phyloP scores from a whole-genome alignment of 179 eudicot species.

The Patellifolia procumbens region DNA sequence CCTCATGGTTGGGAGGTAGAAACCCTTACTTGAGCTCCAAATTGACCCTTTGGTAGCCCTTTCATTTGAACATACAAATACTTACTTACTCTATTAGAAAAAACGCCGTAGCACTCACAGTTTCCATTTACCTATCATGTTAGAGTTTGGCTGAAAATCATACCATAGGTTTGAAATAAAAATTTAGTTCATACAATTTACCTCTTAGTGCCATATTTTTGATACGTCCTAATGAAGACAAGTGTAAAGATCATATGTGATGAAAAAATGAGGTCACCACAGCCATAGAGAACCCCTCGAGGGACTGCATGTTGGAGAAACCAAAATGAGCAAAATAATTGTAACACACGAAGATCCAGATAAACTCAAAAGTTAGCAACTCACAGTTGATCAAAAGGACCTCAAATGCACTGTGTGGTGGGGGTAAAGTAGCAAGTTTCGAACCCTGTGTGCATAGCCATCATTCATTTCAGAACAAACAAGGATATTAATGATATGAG shows the following conservation, averaged over 20 bases:
- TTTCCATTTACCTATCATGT: not conserved
- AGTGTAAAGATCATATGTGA: slow-evolving; percentile 97
- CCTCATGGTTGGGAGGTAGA: too few species aligned
- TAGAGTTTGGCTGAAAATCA: not conserved
- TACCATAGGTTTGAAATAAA: not conserved
- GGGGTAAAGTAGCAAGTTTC: slow-evolving; percentile 70
- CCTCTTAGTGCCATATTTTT: slow-evolving; percentile 83
- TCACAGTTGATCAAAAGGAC: slow-evolving; percentile 62
- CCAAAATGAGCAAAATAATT: not conserved
- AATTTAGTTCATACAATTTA: slow-evolving; percentile 24
- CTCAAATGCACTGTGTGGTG: slow-evolving; percentile 53
- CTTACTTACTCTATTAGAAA: not conserved
- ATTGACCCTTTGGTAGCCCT: too few species aligned
- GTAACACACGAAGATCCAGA: not conserved
- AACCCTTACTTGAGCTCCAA: too few species aligned
- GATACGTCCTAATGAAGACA: slow-evolving; percentile 87
- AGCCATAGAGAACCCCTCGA: slow-evolving; percentile 81
- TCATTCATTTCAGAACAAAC: slow-evolving; percentile 1
- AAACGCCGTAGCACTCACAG: not conserved
- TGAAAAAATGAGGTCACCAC: slow-evolving; percentile 96
- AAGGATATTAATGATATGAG: not conserved
- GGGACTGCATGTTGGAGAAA: slow-evolving; percentile 65
- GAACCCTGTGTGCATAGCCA: slow-evolving; percentile 59
- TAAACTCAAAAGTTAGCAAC: slow-evolving; percentile 27
- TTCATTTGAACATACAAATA: not conserved